phyloP scores from a whole-genome alignment of 78 protist species.

The Kipferlia bialata region DNA sequence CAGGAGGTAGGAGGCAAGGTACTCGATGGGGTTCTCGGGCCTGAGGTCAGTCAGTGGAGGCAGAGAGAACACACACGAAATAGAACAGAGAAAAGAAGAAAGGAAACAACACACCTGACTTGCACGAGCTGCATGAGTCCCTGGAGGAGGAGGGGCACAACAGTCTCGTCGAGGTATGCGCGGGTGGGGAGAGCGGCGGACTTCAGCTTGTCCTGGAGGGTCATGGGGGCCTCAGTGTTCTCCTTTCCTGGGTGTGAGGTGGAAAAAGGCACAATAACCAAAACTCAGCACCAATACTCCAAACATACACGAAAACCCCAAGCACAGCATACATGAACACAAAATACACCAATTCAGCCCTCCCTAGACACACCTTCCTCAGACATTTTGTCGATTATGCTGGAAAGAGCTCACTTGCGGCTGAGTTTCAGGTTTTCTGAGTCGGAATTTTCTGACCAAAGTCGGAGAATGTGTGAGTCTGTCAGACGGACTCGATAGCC shows the following conservation, averaged over 20 bases:
- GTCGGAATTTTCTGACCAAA: not conserved
- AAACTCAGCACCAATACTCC: no score
- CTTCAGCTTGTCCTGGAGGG: conserved; percentile 19
- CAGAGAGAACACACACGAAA: no score
- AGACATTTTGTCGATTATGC: no score
- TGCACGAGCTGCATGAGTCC: conserved; percentile 23
- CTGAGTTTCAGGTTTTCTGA: no score
- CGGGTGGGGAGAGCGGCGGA: conserved; percentile 28
- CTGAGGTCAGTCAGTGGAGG: not conserved
- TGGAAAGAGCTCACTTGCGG: no score
- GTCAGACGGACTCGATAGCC: not conserved
- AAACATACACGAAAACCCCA: no score
- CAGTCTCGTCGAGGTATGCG: conserved; percentile 37
- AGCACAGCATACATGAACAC: no score
- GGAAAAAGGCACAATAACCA: no score
- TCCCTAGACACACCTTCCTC: no score
- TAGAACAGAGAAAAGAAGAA: not conserved
- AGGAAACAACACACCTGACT: conserved; percentile 11
- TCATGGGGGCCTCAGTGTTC: not conserved
- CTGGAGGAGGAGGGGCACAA: conserved; percentile 41
- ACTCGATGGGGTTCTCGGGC: conserved; percentile 42
- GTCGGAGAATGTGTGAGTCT: not conserved
- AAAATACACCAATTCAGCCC: no score
- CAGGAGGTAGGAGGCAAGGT: conserved; percentile 30
- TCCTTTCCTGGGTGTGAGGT: no score